A percentile compares a stretch with the other conserved stretches of the same genome.
These are phyloP conservation scores for Lepidium africanum DNA, from an alignment of 345 rosid species.

Conservation along the genomic window DNA sequence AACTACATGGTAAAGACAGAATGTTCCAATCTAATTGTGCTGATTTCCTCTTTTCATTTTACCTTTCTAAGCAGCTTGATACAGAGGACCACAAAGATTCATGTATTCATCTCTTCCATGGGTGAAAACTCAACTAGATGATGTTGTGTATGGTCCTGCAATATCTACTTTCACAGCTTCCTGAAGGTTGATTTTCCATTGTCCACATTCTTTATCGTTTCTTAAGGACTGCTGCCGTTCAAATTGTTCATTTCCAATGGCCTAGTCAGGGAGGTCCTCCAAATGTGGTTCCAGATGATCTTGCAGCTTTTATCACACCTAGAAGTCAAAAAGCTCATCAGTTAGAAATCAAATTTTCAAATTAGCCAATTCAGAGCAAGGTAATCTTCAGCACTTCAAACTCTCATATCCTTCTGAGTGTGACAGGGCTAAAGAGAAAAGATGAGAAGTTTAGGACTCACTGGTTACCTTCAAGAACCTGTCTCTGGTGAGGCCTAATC, in stretches of 20 bases:
- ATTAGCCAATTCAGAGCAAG: neutral
- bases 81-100: constrained; percentile 11
- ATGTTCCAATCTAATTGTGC: constrained; percentile 16
- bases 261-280: neutral
- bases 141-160: neutral
- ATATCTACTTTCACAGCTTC: neutral
- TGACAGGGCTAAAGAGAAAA: neutral
- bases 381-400: neutral
- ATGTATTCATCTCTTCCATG: neutral
- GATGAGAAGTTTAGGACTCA: neutral
- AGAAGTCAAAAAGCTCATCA: neutral
- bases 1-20: neutral
- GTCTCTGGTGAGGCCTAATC: neutral
- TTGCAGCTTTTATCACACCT: neutral
- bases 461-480: neutral
- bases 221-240: neutral
- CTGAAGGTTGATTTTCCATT: neutral
- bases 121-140: neutral
- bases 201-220: neutral
- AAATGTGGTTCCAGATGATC: neutral
- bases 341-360: neutral
- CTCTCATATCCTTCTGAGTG: neutral
- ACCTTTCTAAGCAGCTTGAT: constrained; percentile 36
- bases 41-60: constrained; percentile 33
- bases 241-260: neutral